Conservation (phyloP, 768 basidiomycete genomes). For the Fomitopsis pulvina region DNA sequence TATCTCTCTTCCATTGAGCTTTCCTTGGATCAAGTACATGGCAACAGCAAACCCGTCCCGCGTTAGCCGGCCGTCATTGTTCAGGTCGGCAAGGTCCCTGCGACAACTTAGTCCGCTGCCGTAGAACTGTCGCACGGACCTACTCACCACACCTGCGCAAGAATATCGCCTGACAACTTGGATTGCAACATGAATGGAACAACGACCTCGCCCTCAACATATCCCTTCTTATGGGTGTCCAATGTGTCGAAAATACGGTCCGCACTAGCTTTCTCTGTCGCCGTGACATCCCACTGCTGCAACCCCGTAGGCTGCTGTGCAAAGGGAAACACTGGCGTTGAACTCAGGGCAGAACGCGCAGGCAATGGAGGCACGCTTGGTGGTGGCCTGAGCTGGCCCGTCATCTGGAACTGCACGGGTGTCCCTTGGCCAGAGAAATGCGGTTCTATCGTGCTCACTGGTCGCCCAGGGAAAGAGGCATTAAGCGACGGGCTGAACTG, state of each 20-base stretch:
- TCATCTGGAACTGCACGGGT: constrained; percentile 52
- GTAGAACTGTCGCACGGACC: not conserved
- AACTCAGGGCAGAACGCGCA: constrained; percentile 18
- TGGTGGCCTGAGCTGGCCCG: constrained; percentile 39
- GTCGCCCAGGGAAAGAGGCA: constrained; percentile 30
- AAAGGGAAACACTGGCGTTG: constrained; percentile 14
- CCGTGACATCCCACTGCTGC: constrained; percentile 77
- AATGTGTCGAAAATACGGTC: constrained; percentile 81
- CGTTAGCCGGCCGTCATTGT: constrained; percentile 79
- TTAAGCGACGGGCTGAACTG: constrained; percentile 51
- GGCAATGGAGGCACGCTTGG: constrained; percentile 22
- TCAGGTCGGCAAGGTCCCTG: constrained; percentile 93
- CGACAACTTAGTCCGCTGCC: not conserved
- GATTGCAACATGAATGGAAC: constrained; percentile 96
- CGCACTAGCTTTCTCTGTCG: constrained; percentile 67
- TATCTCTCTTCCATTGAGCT: constrained; percentile 71
- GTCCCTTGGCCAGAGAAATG: constrained; percentile 36
- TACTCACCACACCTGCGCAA: constrained; percentile 89
- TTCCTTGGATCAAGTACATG: constrained; percentile 87
- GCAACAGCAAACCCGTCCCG: constrained; percentile 95
- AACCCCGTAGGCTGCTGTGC: constrained; percentile 14
- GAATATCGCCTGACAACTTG: constrained; percentile 67
- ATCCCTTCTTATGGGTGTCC: constrained; percentile 68
- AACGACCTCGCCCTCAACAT: constrained; percentile 88
- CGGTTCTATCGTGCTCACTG: constrained; percentile 38